Conservation (phyloP, 768 basidiomycete species). For the Mycena kentingensis region DNA sequence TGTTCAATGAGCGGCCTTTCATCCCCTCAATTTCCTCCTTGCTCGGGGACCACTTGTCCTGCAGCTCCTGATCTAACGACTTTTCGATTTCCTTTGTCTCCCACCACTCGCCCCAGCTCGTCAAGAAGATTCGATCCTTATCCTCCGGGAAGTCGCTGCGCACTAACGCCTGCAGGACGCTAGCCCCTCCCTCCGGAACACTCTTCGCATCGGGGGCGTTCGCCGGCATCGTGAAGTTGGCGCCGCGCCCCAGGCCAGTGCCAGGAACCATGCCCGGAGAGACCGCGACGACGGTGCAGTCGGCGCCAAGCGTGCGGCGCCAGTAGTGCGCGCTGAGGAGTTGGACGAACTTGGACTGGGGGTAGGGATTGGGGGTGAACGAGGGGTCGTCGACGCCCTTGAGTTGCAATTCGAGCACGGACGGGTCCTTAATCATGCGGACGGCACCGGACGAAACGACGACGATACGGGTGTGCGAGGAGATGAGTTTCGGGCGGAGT, state of each 20-base stretch:
- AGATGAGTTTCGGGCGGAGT: constrained; percentile 12
- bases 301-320: constrained; percentile 9
- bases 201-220: constrained; percentile 9
- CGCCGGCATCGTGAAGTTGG: neutral
- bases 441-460: constrained; percentile 19
- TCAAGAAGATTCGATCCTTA: constrained; percentile 14
- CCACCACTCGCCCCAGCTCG: constrained; percentile 25
- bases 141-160: constrained; percentile 14
- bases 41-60: constrained; percentile 10
- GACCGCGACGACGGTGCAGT: constrained; percentile 15
- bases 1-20: too few species aligned
- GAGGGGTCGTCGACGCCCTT: neutral
- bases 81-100: neutral
- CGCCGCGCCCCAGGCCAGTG: constrained; percentile 3
- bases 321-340: constrained; percentile 17
- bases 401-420: constrained; percentile 1
- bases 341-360: constrained; percentile 4
- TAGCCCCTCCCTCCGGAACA: constrained; percentile 1
- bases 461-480: constrained; percentile 12
- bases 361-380: neutral
- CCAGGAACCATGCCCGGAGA: constrained; percentile 15
- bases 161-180: constrained; percentile 9
- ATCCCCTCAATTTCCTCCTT: constrained; percentile 11
- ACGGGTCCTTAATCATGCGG: constrained; percentile 9
- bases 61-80: constrained; percentile 9